Evolutionary conservation across 345 rosid species (phyloP).

Genomic region (Tarenaya hassleriana): DNA sequence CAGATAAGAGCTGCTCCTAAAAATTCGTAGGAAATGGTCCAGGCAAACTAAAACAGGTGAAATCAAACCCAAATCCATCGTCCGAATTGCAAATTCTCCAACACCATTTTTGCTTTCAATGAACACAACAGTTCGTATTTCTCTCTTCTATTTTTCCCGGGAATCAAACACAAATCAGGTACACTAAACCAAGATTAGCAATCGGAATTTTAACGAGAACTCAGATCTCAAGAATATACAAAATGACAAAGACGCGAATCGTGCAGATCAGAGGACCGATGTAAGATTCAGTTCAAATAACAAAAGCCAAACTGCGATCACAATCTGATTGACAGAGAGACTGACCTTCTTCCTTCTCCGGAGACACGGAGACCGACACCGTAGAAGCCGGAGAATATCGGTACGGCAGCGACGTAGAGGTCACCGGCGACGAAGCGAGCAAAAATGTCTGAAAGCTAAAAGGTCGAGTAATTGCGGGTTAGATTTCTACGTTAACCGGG

Average conservation of each 20-base stretch:
- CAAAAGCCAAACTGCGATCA: constrained; percentile 9
- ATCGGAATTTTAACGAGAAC: constrained; percentile 11
- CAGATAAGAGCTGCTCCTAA: neutral
- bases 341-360: constrained; percentile 19
- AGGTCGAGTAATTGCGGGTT: too few relatives aligned
- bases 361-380: neutral
- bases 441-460: too few relatives aligned
- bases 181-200: neutral
- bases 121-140: too few relatives aligned
- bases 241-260: constrained; percentile 5
- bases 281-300: constrained; percentile 6
- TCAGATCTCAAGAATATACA: constrained; percentile 24
- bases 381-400: neutral
- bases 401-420: neutral
- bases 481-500: too few relatives aligned
- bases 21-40: neutral
- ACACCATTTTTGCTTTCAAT: too few relatives aligned
- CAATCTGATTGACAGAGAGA: constrained; percentile 18
- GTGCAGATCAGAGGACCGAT: constrained; percentile 16
- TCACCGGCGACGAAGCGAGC: constrained; percentile 1
- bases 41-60: neutral
- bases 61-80: too few relatives aligned
- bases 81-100: too few relatives aligned
- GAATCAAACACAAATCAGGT: constrained; percentile 4
- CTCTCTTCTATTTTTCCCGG: neutral